Evolutionary conservation across 2,329 filamentous ascomycete species (phyloP).

Genomic region (Emergomyces orientalis): DNA sequence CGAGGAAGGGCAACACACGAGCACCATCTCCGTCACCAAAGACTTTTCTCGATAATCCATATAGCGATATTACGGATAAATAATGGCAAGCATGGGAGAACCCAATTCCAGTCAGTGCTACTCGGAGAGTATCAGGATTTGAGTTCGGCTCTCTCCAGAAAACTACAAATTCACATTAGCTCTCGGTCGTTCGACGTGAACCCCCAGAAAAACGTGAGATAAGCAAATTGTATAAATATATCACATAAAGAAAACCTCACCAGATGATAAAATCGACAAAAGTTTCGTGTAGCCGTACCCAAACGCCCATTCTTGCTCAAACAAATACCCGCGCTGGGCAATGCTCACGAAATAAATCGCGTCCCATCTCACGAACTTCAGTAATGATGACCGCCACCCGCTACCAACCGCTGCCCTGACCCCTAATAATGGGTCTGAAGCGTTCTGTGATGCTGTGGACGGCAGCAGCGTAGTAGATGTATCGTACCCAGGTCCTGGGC

Average conservation of each 20-base stretch:
- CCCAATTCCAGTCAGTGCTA: constrained; percentile 49
- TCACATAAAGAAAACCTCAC: constrained; percentile 18
- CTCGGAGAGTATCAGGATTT: not conserved
- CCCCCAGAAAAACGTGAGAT: not conserved
- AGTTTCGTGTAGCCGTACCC: constrained; percentile 46
- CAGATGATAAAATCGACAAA: constrained; percentile 30
- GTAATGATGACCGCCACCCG: not conserved
- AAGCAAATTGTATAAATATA: not conserved
- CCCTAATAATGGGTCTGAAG: constrained; percentile 8
- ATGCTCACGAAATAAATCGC: constrained; percentile 51
- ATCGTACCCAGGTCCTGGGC: constrained; percentile 54
- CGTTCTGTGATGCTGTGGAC: constrained; percentile 11
- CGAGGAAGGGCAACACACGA: constrained; percentile 43
- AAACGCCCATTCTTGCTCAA: constrained; percentile 60
- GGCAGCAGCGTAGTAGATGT: constrained; percentile 49
- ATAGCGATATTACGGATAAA: constrained; percentile 62
- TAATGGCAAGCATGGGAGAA: constrained; percentile 69
- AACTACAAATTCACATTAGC: not conserved
- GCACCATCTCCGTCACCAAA: constrained; percentile 31
- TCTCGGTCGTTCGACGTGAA: not conserved
- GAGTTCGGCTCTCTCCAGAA: not conserved
- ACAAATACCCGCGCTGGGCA: constrained; percentile 46
- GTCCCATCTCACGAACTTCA: constrained; percentile 52
- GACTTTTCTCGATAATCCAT: constrained; percentile 53
- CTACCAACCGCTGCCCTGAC: constrained; percentile 1